These are phyloP conservation scores for Hyphopichia burtonii DNA, from an alignment of 1,139 yeast genomes.

Conservation along the genomic window DNA sequence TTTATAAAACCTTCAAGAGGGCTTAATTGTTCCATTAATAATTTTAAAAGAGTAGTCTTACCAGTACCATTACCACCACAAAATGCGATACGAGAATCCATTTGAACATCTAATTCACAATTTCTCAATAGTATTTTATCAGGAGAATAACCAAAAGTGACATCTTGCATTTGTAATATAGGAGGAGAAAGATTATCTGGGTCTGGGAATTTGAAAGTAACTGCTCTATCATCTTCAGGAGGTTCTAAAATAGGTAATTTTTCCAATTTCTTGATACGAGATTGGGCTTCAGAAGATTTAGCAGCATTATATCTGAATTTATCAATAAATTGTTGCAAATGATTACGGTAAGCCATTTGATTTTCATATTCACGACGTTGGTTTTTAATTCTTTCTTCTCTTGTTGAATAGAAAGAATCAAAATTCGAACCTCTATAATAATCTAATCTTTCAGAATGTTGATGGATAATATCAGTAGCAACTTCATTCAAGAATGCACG, in stretches of 20 bases:
- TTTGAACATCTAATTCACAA: conserved; percentile 86
- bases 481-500: conserved; percentile 95
- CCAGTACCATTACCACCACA: conserved; percentile 99
- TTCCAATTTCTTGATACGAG: conserved; percentile 93
- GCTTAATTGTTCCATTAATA: conserved; percentile 71
- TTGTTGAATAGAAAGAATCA: conserved; percentile 87
- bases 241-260: conserved; percentile 90
- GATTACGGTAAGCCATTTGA: conserved; percentile 94
- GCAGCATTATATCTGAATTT: conserved; percentile 97
- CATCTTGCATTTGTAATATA: conserved; percentile 81
- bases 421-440: conserved; percentile 94
- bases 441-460: conserved; percentile 94
- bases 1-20: conserved; percentile 78
- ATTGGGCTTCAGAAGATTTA: conserved; percentile 94
- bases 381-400: conserved; percentile 92
- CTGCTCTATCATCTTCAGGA: conserved; percentile 87
- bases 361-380: conserved; percentile 93
- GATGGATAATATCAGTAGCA: conserved; percentile 96
- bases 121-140: conserved; percentile 60
- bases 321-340: conserved; percentile 90
- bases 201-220: conserved; percentile 90
- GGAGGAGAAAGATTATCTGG: conserved; percentile 95
- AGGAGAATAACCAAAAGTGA: conserved; percentile 79
- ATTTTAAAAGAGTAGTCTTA: conserved; percentile 88
- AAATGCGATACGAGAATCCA: conserved; percentile 92